Conservation (phyloP, 2,329 filamentous ascomycete genomes). For the Trichophyton schoenleinii region DNA sequence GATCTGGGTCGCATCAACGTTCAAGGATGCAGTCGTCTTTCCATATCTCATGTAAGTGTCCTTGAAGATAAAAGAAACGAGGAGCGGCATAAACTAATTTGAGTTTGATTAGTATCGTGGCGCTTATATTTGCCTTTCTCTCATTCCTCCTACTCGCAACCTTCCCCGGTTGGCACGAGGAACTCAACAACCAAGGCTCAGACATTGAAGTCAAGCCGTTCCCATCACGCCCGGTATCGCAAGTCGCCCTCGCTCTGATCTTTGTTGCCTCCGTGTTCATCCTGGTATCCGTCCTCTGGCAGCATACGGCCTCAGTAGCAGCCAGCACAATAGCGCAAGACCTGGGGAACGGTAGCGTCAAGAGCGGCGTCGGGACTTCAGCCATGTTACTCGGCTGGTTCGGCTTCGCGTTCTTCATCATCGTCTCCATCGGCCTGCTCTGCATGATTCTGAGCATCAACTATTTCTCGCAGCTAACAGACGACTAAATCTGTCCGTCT, state of each 20-base stretch:
- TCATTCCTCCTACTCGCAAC: conserved; percentile 90
- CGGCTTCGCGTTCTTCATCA: conserved; percentile 80
- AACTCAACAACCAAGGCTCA: conserved; percentile 57
- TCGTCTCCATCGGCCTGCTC: conserved; percentile 85
- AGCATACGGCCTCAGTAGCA: conserved; percentile 88
- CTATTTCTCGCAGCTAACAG: conserved; percentile 52
- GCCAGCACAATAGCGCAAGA: conserved; percentile 89
- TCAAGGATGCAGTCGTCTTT: conserved; percentile 97
- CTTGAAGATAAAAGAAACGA: not conserved
- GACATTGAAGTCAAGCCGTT: conserved; percentile 90
- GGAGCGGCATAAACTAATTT: not conserved
- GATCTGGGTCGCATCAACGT: conserved; percentile 92
- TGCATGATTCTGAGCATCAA: conserved; percentile 95
- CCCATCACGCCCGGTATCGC: conserved; percentile 80
- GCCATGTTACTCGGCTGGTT: conserved; percentile 99
- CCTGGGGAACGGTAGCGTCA: conserved; percentile 77
- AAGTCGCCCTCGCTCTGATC: conserved; percentile 85
- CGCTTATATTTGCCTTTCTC: conserved; percentile 92
- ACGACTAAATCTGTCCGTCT: conserved; percentile 20
- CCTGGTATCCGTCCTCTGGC: conserved; percentile 48
- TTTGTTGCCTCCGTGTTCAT: conserved; percentile 57
- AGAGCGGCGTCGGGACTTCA: conserved; percentile 76
- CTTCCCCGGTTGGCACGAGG: conserved; percentile 82
- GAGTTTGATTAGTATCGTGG: conserved; percentile 59
- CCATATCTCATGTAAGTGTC: conserved; percentile 79